phyloP scores from a whole-genome alignment of 2,329 filamentous ascomycete genomes.

The Fragosphaeria purpurea region DNA sequence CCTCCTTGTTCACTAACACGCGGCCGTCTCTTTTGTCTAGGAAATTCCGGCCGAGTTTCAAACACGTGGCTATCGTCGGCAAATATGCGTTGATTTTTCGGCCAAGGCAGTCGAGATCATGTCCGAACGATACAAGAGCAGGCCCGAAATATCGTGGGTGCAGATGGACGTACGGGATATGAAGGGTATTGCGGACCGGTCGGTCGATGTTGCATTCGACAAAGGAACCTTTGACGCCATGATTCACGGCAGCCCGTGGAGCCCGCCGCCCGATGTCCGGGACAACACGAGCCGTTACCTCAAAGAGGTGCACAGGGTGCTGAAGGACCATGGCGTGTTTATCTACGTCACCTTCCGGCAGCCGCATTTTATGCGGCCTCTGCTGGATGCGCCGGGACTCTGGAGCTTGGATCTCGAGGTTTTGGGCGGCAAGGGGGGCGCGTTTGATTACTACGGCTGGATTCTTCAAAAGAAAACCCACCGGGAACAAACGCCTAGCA shows the following conservation, averaged over 20 bases:
- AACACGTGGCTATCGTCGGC: conserved; percentile 36
- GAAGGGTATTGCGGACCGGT: conserved; percentile 19
- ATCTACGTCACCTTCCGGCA: conserved; percentile 45
- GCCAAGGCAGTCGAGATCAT: conserved; percentile 42
- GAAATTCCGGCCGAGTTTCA: conserved; percentile 37
- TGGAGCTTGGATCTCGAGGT: conserved; percentile 36
- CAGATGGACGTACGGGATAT: conserved; percentile 43
- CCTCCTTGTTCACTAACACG: no score
- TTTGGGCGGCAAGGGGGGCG: conserved; percentile 27
- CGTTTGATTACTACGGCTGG: conserved; percentile 41
- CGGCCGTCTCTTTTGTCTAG: no score
- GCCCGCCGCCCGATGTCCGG: conserved; percentile 37
- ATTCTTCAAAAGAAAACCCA: background rate
- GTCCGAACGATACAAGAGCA: conserved; percentile 28
- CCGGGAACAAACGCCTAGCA: no score
- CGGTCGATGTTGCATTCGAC: conserved; percentile 47
- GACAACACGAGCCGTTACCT: conserved; percentile 39
- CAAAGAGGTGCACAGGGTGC: conserved; percentile 35
- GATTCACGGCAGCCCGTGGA: conserved; percentile 44
- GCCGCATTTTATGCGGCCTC: conserved; percentile 41
- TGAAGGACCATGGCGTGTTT: conserved; percentile 38
- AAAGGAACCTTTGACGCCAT: conserved; percentile 47
- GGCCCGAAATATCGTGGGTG: conserved; percentile 36
- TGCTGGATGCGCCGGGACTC: conserved; percentile 30
- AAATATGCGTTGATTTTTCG: conserved; percentile 50